Conservation (phyloP, 1,139 yeast species). For the Blastobotrys buckinghamii region DNA sequence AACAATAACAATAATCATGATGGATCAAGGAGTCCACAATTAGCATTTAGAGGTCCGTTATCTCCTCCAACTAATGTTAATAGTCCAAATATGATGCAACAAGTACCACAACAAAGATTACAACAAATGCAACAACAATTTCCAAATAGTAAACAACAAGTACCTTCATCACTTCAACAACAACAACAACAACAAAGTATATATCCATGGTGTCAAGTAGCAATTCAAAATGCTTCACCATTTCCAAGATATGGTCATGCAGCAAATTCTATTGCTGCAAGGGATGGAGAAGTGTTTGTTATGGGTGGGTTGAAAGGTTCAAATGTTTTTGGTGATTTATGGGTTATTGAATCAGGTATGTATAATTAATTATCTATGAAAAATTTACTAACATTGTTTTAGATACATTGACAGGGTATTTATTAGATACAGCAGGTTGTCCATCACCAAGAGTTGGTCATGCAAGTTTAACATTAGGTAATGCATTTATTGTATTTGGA, state of each 20-base stretch:
- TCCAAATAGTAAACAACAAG: too few relatives aligned
- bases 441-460: slow-evolving; percentile 98
- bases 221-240: slow-evolving; percentile 64
- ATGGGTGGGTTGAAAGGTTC: slow-evolving; percentile 96
- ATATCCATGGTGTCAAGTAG: slow-evolving; percentile 72
- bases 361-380: slow-evolving; percentile 9
- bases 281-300: slow-evolving; percentile 71
- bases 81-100: not conserved
- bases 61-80: not conserved
- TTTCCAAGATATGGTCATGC: slow-evolving; percentile 95
- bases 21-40: slow-evolving; percentile 9
- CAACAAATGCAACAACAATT: not conserved
- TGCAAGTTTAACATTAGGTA: slow-evolving; percentile 86
- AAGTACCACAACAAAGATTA: slow-evolving; percentile 3
- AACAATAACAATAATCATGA: not conserved
- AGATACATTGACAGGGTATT: slow-evolving; percentile 47
- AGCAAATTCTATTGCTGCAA: slow-evolving; percentile 66
- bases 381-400: slow-evolving; percentile 19
- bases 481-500: slow-evolving; percentile 91
- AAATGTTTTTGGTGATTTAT: slow-evolving; percentile 89
- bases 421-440: slow-evolving; percentile 62
- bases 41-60: slow-evolving; percentile 9
- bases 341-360: slow-evolving; percentile 49
- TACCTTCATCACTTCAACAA: not conserved
- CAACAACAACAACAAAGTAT: slow-evolving; percentile 4